Evolutionary conservation across 805 yeast species (phyloP).

Genomic region (Candida sphagnicola): DNA sequence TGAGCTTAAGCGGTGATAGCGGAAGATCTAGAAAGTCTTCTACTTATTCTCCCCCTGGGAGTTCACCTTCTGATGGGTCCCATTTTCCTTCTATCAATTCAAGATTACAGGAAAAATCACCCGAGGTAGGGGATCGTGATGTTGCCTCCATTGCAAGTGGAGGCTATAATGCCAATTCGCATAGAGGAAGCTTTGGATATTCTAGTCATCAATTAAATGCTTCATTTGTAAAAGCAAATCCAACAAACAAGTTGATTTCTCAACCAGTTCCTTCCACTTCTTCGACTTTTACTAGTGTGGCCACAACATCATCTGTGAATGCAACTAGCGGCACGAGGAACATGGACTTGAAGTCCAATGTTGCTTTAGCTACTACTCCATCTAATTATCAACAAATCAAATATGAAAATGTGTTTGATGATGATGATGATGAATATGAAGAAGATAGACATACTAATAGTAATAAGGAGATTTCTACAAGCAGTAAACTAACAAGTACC

Average conservation of each 20-base stretch:
- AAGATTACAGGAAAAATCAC: slow-evolving; percentile 21
- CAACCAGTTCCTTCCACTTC: slow-evolving; percentile 23
- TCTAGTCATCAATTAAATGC: neutral
- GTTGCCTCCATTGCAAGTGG: neutral
- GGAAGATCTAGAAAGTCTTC: slow-evolving; percentile 22
- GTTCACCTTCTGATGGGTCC: slow-evolving; percentile 15
- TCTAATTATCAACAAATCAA: slow-evolving; percentile 23
- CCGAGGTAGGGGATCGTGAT: slow-evolving; percentile 3
- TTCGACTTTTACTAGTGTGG: slow-evolving; percentile 16
- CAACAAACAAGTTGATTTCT: slow-evolving; percentile 13
- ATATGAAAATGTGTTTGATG: slow-evolving; percentile 41
- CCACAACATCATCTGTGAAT: neutral
- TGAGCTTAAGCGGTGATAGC: neutral
- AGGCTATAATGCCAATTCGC: slow-evolving; percentile 9
- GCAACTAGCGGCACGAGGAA: neutral
- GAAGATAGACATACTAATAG: neutral
- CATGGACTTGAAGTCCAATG: slow-evolving; percentile 7
- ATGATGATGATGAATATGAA: slow-evolving; percentile 45
- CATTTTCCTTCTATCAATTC: slow-evolving; percentile 32
- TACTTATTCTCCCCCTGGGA: slow-evolving; percentile 16
- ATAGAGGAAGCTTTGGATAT: slow-evolving; percentile 1
- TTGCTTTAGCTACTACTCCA: slow-evolving; percentile 34
- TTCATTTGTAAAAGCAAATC: slow-evolving; percentile 15
- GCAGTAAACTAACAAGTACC: neutral
- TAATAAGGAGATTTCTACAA: neutral